A percentile compares a stretch with the other conserved stretches of the same genome.
Conservation (phyloP, 176 grass and related monocot species). For the Oryza longistaminata region DNA sequence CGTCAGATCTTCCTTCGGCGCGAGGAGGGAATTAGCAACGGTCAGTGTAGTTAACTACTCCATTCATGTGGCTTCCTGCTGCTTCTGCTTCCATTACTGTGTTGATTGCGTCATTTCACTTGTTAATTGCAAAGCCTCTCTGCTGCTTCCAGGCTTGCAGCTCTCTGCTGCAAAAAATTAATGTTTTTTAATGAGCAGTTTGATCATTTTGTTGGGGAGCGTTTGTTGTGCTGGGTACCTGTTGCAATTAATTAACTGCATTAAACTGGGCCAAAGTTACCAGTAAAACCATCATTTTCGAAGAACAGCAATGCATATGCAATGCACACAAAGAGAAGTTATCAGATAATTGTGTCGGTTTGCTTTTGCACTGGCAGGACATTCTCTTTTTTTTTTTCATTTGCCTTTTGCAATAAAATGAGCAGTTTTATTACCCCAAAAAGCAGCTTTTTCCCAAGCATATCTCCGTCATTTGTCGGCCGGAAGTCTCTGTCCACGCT, state of each 20-base stretch:
- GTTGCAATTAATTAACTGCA: background rate
- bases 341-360: background rate
- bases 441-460: background rate
- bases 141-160: background rate
- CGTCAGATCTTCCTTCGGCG: slow-evolving; percentile 52
- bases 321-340: too few relatives aligned
- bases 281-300: background rate
- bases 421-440: background rate
- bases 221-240: background rate
- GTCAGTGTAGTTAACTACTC: background rate
- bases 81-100: background rate
- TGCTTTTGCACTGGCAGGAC: slow-evolving; percentile 5
- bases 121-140: background rate
- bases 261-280: background rate
- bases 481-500: slow-evolving; percentile 10
- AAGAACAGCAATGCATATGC: background rate
- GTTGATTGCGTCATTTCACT: background rate
- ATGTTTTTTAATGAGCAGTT: background rate
- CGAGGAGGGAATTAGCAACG: slow-evolving; percentile 41
- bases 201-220: background rate
- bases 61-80: background rate
- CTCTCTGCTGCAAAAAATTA: background rate
- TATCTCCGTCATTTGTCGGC: background rate
- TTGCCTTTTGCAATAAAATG: background rate
- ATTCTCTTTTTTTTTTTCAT: background rate